Percentiles rank a stretch among this genome's conserved stretches.
Evolutionary conservation across 331 rosid genomes (phyloP).

Genomic region (Acacia concinna): DNA sequence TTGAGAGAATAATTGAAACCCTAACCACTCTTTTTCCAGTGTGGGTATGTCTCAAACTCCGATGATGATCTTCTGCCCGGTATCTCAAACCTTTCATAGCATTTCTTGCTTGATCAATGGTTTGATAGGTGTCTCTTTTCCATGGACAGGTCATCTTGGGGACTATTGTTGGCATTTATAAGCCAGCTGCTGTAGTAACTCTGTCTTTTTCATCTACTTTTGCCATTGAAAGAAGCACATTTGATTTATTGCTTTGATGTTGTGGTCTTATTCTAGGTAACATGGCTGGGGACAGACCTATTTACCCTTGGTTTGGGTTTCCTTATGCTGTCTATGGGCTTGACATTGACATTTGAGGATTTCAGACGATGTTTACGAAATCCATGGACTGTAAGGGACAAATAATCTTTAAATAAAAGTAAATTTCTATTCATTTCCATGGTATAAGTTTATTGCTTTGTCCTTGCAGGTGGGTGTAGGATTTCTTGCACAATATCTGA

Average conservation of each 20-base stretch:
- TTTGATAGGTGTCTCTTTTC: conserved; percentile 32
- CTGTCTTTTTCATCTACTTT: conserved; percentile 30
- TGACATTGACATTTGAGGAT: conserved; percentile 91
- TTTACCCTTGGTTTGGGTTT: conserved; percentile 86
- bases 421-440: not conserved
- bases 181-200: conserved; percentile 81
- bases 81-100: conserved; percentile 6
- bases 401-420: not conserved
- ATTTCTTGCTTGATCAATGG: conserved; percentile 26
- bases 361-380: conserved; percentile 84
- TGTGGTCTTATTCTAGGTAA: conserved; percentile 59
- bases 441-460: conserved; percentile 32
- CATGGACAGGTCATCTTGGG: conserved; percentile 80
- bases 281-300: conserved; percentile 89
- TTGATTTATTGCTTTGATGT: conserved; percentile 31
- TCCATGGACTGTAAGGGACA: conserved; percentile 84
- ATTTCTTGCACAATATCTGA: conserved; percentile 89
- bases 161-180: conserved; percentile 76
- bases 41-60: conserved; percentile 60
- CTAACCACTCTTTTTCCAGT: conserved; percentile 89
- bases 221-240: conserved; percentile 31
- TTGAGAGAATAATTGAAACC: conserved; percentile 72
- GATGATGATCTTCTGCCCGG: not conserved
- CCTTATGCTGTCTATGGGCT: conserved; percentile 97
- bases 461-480: conserved; percentile 93